These are phyloP conservation scores for Aureobasidium melanogenum DNA, from an alignment of 2,329 filamentous ascomycete species.

Conservation along the genomic window DNA sequence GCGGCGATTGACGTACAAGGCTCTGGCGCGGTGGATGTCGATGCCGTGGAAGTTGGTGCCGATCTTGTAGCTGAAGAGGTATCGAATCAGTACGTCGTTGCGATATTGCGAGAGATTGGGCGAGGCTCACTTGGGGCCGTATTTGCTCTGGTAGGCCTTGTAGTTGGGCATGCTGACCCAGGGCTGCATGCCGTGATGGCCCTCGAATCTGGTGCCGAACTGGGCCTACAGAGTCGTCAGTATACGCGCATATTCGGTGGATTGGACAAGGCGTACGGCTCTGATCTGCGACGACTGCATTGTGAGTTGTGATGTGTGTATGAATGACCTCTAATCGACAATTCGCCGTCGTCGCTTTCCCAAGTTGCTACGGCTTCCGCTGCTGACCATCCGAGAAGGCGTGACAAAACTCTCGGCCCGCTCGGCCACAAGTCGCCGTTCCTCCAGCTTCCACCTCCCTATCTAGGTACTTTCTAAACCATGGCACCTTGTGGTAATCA, in stretches of 20 bases:
- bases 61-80: conserved; percentile 39
- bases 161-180: conserved; percentile 30
- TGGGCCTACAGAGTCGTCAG: conserved; percentile 15
- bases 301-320: conserved; percentile 13
- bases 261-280: conserved; percentile 15
- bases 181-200: conserved; percentile 23
- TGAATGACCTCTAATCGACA: neutral
- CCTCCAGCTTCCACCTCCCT: neutral
- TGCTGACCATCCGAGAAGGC: neutral
- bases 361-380: neutral
- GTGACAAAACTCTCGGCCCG: conserved; percentile 1
- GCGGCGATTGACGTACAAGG: conserved; percentile 35
- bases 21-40: conserved; percentile 31
- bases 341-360: conserved; percentile 2
- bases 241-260: neutral
- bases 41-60: conserved; percentile 42
- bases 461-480: neutral
- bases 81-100: conserved; percentile 12
- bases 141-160: conserved; percentile 47
- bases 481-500: neutral
- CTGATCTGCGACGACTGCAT: conserved; percentile 25
- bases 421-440: conserved; percentile 2
- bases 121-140: conserved; percentile 48
- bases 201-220: conserved; percentile 19
- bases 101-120: neutral